Base-by-base conservation (phyloP, 2,329 filamentous ascomycete genomes). In the Colletotrichum falcatum region DNA sequence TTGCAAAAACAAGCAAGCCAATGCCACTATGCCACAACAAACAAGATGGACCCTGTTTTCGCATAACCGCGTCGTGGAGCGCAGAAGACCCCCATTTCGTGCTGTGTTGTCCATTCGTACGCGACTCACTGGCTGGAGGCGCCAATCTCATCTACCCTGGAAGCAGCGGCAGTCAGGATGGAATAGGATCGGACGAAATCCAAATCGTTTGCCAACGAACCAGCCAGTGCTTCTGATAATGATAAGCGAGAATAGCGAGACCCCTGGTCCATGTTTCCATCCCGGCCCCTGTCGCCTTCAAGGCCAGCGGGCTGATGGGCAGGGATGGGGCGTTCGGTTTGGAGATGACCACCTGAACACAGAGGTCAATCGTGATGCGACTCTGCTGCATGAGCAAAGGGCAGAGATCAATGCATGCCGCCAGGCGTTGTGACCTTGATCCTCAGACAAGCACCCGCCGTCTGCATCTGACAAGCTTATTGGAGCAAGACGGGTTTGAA, bases 251-350 rank as follows among this genome's bases (percentile, higher is more conserved):
- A 59, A 63, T 39, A 51, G 58, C 65, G 53, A 39, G 53, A 58
- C n/a, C 48, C 67, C 68, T 63, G 64, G 39, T 59, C 68, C 59
- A 59, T 54, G 68, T 68, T 26, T 26, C 6, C 35, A 63, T 18
- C 68, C 64, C 53, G 39, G 68, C 51, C 68, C 59, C 23, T 58
- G 64, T 67, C 53, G 64, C 64, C 46, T 62, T 37, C 46, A 59
- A 35, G 58, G 58, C 46, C 46, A 63, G 64, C 58, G 42, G 20
- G 20, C 20, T 46, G n/a, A 54, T 12, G 18, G 39, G 39, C 68
- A 71, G 65, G 68, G 68, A 48, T 67, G 26, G 11, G n/a, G 39
- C 56, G 44, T 70, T 67, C 67, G 46, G 64, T 68, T 67, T 70
- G 68, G 46, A 39, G 42, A 54, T 55, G 39, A 33, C 35, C 37